These are phyloP conservation scores for Quercus robur DNA, from an alignment of 306 rosid species.

Conservation along the genomic window DNA sequence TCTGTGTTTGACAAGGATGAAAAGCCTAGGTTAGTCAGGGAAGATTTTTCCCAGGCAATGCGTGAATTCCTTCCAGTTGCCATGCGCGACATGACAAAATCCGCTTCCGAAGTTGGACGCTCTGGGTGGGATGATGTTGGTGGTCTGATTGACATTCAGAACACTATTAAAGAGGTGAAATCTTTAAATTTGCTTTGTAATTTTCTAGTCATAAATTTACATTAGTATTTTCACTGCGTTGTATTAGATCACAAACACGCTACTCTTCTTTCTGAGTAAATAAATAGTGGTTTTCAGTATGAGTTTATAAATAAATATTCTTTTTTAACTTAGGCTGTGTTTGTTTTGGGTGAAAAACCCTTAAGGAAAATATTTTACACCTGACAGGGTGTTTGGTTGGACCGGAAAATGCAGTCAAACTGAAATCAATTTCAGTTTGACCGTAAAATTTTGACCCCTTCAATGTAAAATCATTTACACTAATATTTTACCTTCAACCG, in stretches of 20 bases:
- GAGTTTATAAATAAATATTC: neutral
- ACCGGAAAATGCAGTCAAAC: too few relatives aligned
- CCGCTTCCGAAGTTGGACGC: conserved; percentile 72
- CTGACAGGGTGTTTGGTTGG: too few relatives aligned
- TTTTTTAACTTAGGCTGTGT: neutral
- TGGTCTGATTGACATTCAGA: conserved; percentile 81
- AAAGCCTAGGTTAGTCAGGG: conserved; percentile 55
- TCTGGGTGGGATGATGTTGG: conserved; percentile 98
- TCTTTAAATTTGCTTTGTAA: neutral
- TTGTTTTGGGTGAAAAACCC: too few relatives aligned
- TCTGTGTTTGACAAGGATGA: conserved; percentile 38
- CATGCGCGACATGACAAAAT: conserved; percentile 85
- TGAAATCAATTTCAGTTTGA: too few relatives aligned
- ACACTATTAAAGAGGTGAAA: conserved; percentile 76
- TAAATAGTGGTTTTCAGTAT: neutral
- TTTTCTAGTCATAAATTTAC: neutral
- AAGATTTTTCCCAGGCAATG: conserved; percentile 90
- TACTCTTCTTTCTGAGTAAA: neutral
- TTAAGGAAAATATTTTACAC: too few relatives aligned
- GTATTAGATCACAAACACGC: neutral
- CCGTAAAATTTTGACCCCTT: too few relatives aligned
- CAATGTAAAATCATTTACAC: too few relatives aligned
- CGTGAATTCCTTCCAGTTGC: conserved; percentile 89
- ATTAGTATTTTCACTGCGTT: neutral
- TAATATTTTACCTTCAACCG: too few relatives aligned